Conservation (phyloP, 371 early-diverging fungal species). For the Zancudomyces culisetae region DNA sequence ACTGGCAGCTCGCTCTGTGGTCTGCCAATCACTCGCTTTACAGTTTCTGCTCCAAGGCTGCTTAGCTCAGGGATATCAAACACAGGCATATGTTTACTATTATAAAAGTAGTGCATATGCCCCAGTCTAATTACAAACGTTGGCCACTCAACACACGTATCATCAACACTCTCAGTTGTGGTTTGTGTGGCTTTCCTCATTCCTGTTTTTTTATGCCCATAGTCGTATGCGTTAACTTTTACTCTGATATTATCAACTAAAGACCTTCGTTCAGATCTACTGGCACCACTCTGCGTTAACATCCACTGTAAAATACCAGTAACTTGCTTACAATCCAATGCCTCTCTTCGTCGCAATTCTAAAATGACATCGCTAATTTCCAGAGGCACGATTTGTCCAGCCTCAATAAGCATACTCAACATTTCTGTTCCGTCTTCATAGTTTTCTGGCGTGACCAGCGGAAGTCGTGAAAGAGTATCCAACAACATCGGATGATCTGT, state of each 20-base stretch:
- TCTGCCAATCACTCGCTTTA: neutral
- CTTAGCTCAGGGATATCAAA: neutral
- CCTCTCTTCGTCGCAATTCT: conserved; percentile 39
- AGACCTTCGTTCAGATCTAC: neutral
- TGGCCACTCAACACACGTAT: neutral
- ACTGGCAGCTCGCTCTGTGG: neutral
- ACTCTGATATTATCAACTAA: neutral
- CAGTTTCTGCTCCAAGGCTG: neutral
- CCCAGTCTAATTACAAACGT: neutral
- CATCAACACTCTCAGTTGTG: neutral
- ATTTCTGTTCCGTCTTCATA: neutral
- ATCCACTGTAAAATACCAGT: conserved; percentile 61
- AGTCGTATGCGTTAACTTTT: neutral
- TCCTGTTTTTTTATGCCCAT: neutral
- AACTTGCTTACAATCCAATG: conserved; percentile 28
- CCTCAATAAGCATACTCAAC: conserved; percentile 14
- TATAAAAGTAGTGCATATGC: neutral
- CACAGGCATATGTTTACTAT: neutral
- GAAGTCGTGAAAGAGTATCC: conserved; percentile 19
- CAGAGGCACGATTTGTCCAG: conserved; percentile 19
- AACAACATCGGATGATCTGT: conserved; percentile 10
- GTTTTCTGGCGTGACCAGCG: conserved; percentile 5
- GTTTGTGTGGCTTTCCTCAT: neutral
- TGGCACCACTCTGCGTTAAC: conserved; percentile 6
- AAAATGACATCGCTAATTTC: conserved; percentile 40